A percentile compares a stretch with the other conserved stretches of the same genome.
phyloP scores from a whole-genome alignment of 139 green algal genomes.

The Dunaliella sp. region DNA sequence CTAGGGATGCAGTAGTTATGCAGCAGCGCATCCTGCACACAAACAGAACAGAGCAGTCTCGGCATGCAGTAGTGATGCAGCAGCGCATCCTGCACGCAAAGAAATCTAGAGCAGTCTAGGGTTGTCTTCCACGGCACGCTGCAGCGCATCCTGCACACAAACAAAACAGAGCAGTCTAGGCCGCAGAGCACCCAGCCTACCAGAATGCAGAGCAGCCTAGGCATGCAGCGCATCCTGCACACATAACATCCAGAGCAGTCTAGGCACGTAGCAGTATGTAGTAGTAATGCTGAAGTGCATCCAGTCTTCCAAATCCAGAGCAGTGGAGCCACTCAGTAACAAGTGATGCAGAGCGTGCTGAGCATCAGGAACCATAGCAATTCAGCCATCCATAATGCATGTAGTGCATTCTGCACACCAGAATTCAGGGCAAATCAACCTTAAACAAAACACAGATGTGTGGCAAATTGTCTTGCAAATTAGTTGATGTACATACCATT shows the following conservation, averaged over 20 bases:
- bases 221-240: constrained; percentile 64
- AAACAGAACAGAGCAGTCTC: background rate
- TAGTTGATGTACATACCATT: no score
- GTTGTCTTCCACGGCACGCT: constrained; percentile 70
- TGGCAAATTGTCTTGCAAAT: no score
- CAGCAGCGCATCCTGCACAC: constrained; percentile 66
- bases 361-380: no score
- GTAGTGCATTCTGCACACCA: no score
- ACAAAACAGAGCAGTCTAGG: background rate
- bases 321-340: no score
- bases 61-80: no score
- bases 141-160: constrained; percentile 63
- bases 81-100: constrained; percentile 62
- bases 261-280: constrained; percentile 62
- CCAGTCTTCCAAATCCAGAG: no score
- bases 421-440: no score
- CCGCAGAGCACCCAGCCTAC: constrained; percentile 65
- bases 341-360: no score
- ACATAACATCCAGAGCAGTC: background rate
- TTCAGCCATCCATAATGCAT: no score
- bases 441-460: no score
- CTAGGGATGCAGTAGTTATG: no score
- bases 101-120: background rate
- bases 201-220: background rate
- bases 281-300: constrained; percentile 66